A percentile compares a stretch with the other conserved stretches of the same genome.
phyloP scores from a whole-genome alignment of 2,329 filamentous ascomycete genomes.

The Bipolaris cookei region DNA sequence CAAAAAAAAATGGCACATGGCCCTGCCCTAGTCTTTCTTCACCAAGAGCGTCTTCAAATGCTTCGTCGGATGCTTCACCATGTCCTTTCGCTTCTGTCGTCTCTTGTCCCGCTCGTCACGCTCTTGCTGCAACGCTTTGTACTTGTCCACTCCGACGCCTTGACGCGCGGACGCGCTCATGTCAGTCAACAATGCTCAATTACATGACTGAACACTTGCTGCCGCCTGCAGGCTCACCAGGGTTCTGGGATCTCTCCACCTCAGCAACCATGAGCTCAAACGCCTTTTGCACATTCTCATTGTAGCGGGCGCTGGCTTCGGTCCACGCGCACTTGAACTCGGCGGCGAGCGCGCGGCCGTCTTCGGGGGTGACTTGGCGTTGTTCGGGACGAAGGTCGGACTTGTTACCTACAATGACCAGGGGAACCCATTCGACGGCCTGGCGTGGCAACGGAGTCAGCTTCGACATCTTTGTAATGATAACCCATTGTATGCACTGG shows the following conservation, averaged over 20 bases:
- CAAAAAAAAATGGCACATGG: slow-evolving; percentile 2
- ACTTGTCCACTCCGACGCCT: slow-evolving; percentile 15
- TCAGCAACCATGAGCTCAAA: slow-evolving; percentile 95
- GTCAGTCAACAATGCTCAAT: slow-evolving; percentile 28
- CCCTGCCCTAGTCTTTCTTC: slow-evolving; percentile 2
- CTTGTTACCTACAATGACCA: slow-evolving; percentile 97
- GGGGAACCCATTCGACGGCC: slow-evolving; percentile 90
- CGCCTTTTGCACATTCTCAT: slow-evolving; percentile 89
- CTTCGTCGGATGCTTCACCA: slow-evolving; percentile 2
- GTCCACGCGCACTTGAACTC: slow-evolving; percentile 93
- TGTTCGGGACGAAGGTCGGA: slow-evolving; percentile 91
- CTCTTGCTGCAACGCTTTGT: slow-evolving; percentile 1
- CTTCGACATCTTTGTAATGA: neutral
- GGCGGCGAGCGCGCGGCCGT: slow-evolving; percentile 82
- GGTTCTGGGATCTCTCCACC: slow-evolving; percentile 93
- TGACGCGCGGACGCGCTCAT: slow-evolving; percentile 11
- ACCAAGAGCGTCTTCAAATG: slow-evolving; percentile 1
- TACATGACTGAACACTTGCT: slow-evolving; percentile 89
- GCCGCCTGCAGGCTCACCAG: slow-evolving; percentile 78
- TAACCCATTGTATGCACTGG: neutral
- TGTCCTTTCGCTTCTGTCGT: neutral
- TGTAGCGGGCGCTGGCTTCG: slow-evolving; percentile 91
- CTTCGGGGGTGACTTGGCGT: slow-evolving; percentile 84
- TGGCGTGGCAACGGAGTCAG: slow-evolving; percentile 48
- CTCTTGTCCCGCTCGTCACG: slow-evolving; percentile 9